phyloP scores from a whole-genome alignment of 75 land plant species.

The Adiantum capillusveneris region DNA sequence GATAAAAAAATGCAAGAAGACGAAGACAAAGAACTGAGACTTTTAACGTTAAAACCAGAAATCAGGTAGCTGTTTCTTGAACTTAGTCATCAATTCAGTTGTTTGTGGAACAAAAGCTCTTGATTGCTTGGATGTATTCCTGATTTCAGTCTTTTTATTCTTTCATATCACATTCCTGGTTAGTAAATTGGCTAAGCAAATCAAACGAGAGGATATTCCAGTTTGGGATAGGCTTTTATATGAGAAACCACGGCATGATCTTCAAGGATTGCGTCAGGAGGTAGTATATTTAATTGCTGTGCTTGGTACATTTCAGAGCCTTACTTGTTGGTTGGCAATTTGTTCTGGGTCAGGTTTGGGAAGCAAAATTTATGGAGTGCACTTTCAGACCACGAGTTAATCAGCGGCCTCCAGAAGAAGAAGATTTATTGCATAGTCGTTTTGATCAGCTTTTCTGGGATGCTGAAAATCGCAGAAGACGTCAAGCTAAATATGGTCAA shows the following conservation, averaged over 20 bases:
- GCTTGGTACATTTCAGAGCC: not conserved
- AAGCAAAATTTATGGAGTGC: constrained; percentile 35
- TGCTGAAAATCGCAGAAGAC: constrained; percentile 33
- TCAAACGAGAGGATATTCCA: constrained; percentile 5
- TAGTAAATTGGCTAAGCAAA: constrained; percentile 7
- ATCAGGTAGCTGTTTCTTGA: constrained; percentile 16
- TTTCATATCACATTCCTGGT: not conserved
- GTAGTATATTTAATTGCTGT: not conserved
- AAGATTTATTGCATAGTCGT: constrained; percentile 7
- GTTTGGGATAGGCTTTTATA: constrained; percentile 10
- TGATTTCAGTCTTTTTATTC: not conserved
- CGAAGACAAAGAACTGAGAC: constrained; percentile 22
- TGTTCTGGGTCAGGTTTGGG: constrained; percentile 17
- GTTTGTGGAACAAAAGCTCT: no score
- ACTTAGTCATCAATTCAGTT: no score
- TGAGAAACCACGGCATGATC: constrained; percentile 9
- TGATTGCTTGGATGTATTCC: not conserved
- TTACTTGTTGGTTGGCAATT: no score
- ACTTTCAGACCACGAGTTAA: constrained; percentile 32
- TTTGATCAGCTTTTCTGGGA: constrained; percentile 35
- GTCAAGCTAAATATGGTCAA: constrained; percentile 32
- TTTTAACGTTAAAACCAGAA: constrained; percentile 23
- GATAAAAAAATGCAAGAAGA: constrained; percentile 22
- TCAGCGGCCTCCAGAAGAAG: constrained; percentile 7
- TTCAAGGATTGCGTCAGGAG: constrained; percentile 7